Evolutionary conservation across 1,284 basidiomycete genomes (phyloP), one percentile per base, ranked within the genome.

Genomic region (Ustilago bromivora): DNA sequence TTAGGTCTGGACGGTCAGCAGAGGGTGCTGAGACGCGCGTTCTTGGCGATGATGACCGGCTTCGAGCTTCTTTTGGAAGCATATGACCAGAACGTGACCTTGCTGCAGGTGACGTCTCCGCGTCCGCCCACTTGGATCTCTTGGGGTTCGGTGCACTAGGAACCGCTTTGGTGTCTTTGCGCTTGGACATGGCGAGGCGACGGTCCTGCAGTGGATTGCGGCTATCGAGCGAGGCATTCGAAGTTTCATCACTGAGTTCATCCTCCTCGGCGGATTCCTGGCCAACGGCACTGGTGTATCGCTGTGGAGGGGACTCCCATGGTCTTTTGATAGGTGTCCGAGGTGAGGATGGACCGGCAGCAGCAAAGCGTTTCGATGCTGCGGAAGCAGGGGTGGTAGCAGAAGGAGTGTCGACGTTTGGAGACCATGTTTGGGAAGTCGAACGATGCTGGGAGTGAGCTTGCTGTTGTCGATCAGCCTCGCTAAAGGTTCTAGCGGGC

Each of bases 181-280:
- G 71, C 32, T 64, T 73, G 9, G 54, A 49, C n/a, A 55, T 31
- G 2, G 54, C 19, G 4, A 41, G 7, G 31, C 35, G 53, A 5
- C 28, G 60, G 8, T 35, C 43, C 12, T 49, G 46, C 10, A 36
- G 51, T 11, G 57, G 41, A 40, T 17, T 47, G 61, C 57, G 61
- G 52, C 15, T 17, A 12, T 17, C 19, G 13, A 28, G 32, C 2
- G 57, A 35, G 12, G 38, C 12, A 19, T 34, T 41, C n/a, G 65
- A 53, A 12, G n/a, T 1, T 12, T 67, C 67, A 31, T 76, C 74
- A 52, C 61, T 62, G 35, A 71, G 62, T 52, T 76, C 68, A 34
- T 76, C 69, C 23, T 76, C 74, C 31, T 76, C 74, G 2, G 58
- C 65, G 1, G 68, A 68, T 2, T 61, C 66, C 0, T 61, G 53